Base-by-base conservation (phyloP, 225 moss, liverwort and hornwort species). In the Ulota crispa region DNA sequence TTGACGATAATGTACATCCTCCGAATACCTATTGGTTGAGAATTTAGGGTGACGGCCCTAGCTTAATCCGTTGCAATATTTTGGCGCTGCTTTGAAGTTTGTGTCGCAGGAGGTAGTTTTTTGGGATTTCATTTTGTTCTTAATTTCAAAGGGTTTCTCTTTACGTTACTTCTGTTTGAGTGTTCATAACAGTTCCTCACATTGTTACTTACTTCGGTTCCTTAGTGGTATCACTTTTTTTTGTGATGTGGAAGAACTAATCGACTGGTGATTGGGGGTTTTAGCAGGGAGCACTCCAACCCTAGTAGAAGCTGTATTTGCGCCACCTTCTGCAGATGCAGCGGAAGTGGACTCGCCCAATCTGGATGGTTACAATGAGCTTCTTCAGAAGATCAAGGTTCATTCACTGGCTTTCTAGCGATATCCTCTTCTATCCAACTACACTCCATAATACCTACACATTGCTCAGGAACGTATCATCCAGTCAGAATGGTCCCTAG, bases 341-440 rank as follows among this genome's bases (percentile, higher is more conserved):
- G 87, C 78, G 61, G 86, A 83, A 42, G 69, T 61, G 62, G 87
- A 82, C 36, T 78, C 83, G n/a, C 24, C 68, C 31, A 12, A 34
- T 76, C 64, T 75, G 78, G 86, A 81, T 41, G 57, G 31, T 19
- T 93, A 93, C 83, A 90, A 88, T 73, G 91, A 93, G 6, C 90
- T 94, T 36, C 73, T 94, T 66, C 84, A 87, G 74, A 93, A n/a
- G 85, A 84, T 94, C 10, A 93, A 86, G 92, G 94, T 94, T 82
- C n/a, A 64, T 57, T 69, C 68, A 11, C 55, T 12, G 68, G 8
- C 41, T 72, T 50, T 70, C 3, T 15, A 64, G 13, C 64, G 43
- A 45, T 69, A 54, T 77, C 31, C 34, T 53, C 16, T 77, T 79
- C 70, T 64, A 15, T 83, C 27, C 45, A 28, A 76, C 50, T 9